These are phyloP conservation scores for Aspergillus novoparasiticus DNA, from an alignment of 2,329 filamentous ascomycete genomes.

Conservation along the genomic window DNA sequence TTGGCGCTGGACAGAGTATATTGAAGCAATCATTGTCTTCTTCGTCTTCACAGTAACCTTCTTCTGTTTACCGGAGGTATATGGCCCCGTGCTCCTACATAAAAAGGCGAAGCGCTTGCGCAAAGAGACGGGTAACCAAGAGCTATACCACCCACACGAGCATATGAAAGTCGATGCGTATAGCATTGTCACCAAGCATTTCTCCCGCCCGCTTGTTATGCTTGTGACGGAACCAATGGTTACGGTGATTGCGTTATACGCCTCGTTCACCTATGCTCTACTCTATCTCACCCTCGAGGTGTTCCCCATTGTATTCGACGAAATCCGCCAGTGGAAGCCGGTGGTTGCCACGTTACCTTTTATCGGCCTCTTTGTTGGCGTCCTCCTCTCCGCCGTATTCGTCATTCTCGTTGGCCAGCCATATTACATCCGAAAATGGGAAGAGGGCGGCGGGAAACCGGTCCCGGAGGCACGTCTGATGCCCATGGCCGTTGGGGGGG, in stretches of 20 bases:
- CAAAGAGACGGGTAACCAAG: constrained; percentile 42
- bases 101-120: constrained; percentile 42
- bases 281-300: constrained; percentile 52
- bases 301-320: constrained; percentile 51
- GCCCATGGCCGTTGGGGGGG: constrained; percentile 49
- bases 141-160: constrained; percentile 51
- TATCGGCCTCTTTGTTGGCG: constrained; percentile 48
- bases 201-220: constrained; percentile 48
- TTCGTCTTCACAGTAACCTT: constrained; percentile 25
- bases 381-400: constrained; percentile 38
- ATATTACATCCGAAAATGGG: constrained; percentile 34
- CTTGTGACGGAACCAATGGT: constrained; percentile 53
- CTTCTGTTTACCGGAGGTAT: constrained; percentile 43
- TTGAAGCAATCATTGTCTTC: constrained; percentile 45
- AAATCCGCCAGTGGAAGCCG: constrained; percentile 41
- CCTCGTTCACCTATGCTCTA: constrained; percentile 50
- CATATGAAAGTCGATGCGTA: constrained; percentile 43
- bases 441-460: constrained; percentile 29
- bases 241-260: constrained; percentile 48
- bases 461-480: constrained; percentile 47
- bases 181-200: constrained; percentile 47
- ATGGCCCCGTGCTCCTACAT: constrained; percentile 43
- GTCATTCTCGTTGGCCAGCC: constrained; percentile 49
- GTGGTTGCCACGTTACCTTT: constrained; percentile 48
- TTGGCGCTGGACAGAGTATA: constrained; percentile 42